Evolutionary conservation across 164 flowering plant genomes (phyloP).

Genomic region (Vitis cinerea): DNA sequence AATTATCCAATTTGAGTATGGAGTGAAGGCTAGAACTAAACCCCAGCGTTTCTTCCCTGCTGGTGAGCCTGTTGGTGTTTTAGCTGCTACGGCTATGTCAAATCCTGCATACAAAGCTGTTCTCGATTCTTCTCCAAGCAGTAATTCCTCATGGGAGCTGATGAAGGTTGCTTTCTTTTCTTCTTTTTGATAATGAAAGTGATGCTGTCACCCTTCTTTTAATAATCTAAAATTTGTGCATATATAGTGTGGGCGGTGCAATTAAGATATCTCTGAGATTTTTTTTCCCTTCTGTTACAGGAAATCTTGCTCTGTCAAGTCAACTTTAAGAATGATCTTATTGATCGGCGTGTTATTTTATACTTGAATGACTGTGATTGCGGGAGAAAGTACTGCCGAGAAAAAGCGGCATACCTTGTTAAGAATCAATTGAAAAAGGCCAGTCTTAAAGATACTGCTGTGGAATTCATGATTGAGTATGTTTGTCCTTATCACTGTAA

Average conservation of each 20-base stretch:
- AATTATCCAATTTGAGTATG: no score
- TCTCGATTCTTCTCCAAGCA: slow-evolving; percentile 85
- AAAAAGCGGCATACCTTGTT: slow-evolving; percentile 67
- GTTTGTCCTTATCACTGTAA: slow-evolving; percentile 13
- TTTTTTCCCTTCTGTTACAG: slow-evolving; percentile 33
- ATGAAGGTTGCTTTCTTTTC: slow-evolving; percentile 66
- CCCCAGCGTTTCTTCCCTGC: slow-evolving; percentile 59
- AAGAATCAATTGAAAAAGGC: slow-evolving; percentile 57
- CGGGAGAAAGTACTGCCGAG: slow-evolving; percentile 69
- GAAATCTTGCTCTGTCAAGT: slow-evolving; percentile 77
- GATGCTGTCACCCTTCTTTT: background rate
- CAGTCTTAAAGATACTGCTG: slow-evolving; percentile 60
- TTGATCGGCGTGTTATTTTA: slow-evolving; percentile 71
- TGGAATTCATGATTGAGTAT: slow-evolving; percentile 73
- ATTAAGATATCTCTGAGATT: background rate
- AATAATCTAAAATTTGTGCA: background rate
- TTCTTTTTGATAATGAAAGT: background rate
- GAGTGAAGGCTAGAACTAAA: no score
- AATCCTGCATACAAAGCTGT: slow-evolving; percentile 97
- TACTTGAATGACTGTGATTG: slow-evolving; percentile 73
- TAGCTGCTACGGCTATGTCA: slow-evolving; percentile 95
- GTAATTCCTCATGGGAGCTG: slow-evolving; percentile 84
- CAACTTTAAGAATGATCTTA: slow-evolving; percentile 56
- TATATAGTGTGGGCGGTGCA: background rate
- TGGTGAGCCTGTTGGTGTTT: slow-evolving; percentile 92